Evolutionary conservation across 2,329 filamentous ascomycete species (phyloP), one percentile per base, ranked within the genome.

Genomic region (Penicillium digitatum): DNA sequence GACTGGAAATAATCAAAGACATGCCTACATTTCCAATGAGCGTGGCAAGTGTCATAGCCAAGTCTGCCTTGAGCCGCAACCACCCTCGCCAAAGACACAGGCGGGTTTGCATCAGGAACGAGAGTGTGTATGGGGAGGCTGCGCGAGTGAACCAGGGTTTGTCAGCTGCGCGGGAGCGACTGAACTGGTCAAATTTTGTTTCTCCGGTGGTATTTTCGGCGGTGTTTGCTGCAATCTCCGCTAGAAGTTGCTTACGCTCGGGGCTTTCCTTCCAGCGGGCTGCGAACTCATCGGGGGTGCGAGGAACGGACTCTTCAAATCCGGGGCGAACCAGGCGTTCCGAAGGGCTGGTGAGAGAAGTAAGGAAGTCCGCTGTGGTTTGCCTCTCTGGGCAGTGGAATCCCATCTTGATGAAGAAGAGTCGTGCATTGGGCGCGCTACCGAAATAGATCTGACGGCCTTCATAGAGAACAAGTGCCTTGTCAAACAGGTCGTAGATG

Each of bases 1-100:
- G 84, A 59, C 85, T 87, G 32, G 87, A 77, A 53, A 95, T 82
- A 67, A 95, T 87, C 48, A 95, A 77, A 43, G 87, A 80, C 82
- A 92, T 87, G 62, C 83, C 71, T 32, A 84, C 81, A 71, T 95
- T 94, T 56, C 84, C 87, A 46, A 75, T 63, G 3, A 83, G 79
- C 44, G 84, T 79, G 27, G 84, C 83, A 29, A 92, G 60, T 0
- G 87, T 88, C 64, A 93, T 77, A 63, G 82, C 86, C 38, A 87
- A 87, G 64, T 96, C 90, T 40, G 87, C 88, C 35, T 78, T 80
- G 10, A 95, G 78, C 38, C 91, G 84, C 64, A 84, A 82, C 73
- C 86, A 92, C 2, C 89, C 90, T 66, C 92, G 86, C 79, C 85
- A 87, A 26, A 95, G 77, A 69, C 90, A 95, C 7, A 96, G 82